Percentiles rank a stretch among this genome's conserved stretches.
Evolutionary conservation across 73 alveolate species (phyloP).

Genomic region (Paramecium primaurelia): DNA sequence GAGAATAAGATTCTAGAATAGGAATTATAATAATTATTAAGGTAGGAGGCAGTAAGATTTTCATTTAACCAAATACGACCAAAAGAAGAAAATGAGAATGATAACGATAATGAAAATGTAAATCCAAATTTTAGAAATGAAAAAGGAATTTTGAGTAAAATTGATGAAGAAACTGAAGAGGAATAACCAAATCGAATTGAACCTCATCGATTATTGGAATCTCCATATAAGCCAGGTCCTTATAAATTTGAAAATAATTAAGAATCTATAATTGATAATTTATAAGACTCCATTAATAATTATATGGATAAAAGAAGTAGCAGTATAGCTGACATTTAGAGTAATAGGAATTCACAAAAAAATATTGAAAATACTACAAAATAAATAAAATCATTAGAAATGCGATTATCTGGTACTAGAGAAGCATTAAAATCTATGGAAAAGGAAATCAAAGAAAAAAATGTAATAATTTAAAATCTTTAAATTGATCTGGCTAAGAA

Average conservation of each 20-base stretch:
- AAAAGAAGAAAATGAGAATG: not conserved
- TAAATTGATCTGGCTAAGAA: not conserved
- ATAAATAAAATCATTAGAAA: constrained; percentile 28
- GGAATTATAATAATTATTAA: not conserved
- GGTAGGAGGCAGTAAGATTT: not conserved
- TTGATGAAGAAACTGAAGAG: constrained; percentile 4
- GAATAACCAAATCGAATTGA: constrained; percentile 3
- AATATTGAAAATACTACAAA: not conserved
- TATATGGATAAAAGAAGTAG: constrained; percentile 3
- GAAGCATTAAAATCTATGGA: constrained; percentile 23
- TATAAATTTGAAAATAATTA: not conserved
- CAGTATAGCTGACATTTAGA: not conserved
- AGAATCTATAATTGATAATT: not conserved
- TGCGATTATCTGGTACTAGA: constrained; percentile 46
- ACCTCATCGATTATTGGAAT: constrained; percentile 1
- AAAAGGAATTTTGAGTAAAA: not conserved
- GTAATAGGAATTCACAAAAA: constrained; percentile 21
- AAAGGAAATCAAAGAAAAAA: constrained; percentile 30
- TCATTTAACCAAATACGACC: not conserved
- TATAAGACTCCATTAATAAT: not conserved
- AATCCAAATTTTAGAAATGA: not conserved
- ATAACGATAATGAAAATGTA: not conserved
- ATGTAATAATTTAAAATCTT: not conserved
- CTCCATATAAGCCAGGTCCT: not conserved
- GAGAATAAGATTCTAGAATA: constrained; percentile 26